Conservation (phyloP, 129 eudicot species). For the Calendula officinalis region DNA sequence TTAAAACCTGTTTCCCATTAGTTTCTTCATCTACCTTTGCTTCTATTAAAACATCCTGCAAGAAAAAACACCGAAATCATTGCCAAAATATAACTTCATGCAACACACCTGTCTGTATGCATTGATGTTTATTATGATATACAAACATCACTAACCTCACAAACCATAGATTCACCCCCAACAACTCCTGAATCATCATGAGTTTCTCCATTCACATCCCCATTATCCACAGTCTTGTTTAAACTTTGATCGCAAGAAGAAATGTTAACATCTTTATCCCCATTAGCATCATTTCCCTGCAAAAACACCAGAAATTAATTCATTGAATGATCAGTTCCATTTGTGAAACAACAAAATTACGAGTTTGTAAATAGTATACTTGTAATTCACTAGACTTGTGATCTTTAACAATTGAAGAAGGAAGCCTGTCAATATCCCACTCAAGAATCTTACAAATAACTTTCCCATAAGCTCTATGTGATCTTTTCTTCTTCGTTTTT, state of each 20-base stretch:
- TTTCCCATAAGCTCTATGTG: slow-evolving; percentile 67
- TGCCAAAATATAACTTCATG: neutral
- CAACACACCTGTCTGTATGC: neutral
- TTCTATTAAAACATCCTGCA: slow-evolving; percentile 25
- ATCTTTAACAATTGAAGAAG: slow-evolving; percentile 30
- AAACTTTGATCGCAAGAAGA: slow-evolving; percentile 1
- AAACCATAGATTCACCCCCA: slow-evolving; percentile 37
- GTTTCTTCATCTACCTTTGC: slow-evolving; percentile 28
- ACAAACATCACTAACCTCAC: slow-evolving; percentile 45
- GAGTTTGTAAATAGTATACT: slow-evolving; percentile 20
- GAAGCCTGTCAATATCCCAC: slow-evolving; percentile 72
- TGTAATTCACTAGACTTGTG: slow-evolving; percentile 23
- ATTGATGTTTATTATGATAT: neutral
- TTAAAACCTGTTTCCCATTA: slow-evolving; percentile 14
- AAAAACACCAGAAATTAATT: slow-evolving; percentile 1
- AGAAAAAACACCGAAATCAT: neutral
- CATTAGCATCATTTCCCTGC: slow-evolving; percentile 37
- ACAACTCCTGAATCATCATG: slow-evolving; percentile 16
- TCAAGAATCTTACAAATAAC: slow-evolving; percentile 81
- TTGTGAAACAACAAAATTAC: neutral
- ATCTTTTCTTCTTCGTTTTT: slow-evolving; percentile 63
- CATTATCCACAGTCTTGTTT: slow-evolving; percentile 11
- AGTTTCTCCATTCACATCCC: slow-evolving; percentile 14
- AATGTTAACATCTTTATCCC: slow-evolving; percentile 3
- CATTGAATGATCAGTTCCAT: neutral